Base-by-base conservation (phyloP, 2,329 filamentous ascomycete species). In the Sporothrix brasiliensis region DNA sequence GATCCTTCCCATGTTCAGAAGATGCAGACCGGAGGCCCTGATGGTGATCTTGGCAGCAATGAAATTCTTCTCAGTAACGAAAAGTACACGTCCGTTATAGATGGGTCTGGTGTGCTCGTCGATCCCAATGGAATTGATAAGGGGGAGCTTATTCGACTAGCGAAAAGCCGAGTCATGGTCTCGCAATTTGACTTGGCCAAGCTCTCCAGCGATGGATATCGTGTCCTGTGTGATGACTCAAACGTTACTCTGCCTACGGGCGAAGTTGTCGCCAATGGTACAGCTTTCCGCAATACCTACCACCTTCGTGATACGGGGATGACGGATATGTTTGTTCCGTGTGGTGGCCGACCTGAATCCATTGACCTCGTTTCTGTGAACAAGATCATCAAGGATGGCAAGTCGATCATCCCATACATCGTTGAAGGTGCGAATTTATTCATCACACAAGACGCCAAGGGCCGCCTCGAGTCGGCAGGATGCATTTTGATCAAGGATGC, bases 401-500 rank as follows among this genome's bases (percentile, higher is more conserved):
- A 97, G 83, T 86, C 87, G 27, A 88, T 87, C 13, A 91, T 99
- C 72, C 94, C 94, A 0, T 99, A 96, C 82, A 95, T 99, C 69
- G 94, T 99, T 58, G 95, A 99, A 82, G 95, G 95, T 68, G 95
- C 95, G 80, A 99, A 76, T 80, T 85, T 99, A 69, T 99, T 99
- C 87, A 96, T 99, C 82, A 97, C 95, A 0, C 95, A 99, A 81
- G 95, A 99, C 77, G 94, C 94, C 76, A 98, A 98, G 84, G 87
- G 98, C 69, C 92, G 93, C 30, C 88, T 99, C 16, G 95, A 99
- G 83, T 91, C 93, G 76, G 94, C 94, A n/a, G 95, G 95, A 72
- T 96, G 93, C 78, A 89, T 98, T 76, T 82, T 99, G 53, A 97
- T 93, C 89, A 99, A 99, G 84, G 95, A 99, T 80, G 95, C 95